A percentile compares a stretch with the other conserved stretches of the same genome.
Conservation (phyloP, 805 yeast genomes). For the Candida quercuum region DNA sequence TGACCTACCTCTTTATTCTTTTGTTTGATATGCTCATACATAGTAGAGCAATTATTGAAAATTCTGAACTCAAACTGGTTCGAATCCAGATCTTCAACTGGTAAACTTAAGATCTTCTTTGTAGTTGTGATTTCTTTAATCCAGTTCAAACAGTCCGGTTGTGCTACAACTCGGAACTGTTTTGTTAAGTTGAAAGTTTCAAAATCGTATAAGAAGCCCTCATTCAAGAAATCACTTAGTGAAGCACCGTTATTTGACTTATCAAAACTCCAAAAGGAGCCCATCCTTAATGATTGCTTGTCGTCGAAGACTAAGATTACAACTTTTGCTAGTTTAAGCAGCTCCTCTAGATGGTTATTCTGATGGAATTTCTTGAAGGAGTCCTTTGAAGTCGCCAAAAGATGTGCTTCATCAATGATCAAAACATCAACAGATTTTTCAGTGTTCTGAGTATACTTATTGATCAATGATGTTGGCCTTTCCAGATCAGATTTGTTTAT, state of each 20-base stretch:
- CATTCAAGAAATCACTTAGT: conserved; percentile 14
- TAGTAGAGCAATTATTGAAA: conserved; percentile 36
- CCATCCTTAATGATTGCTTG: conserved; percentile 41
- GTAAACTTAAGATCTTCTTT: conserved; percentile 31
- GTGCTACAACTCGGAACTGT: conserved; percentile 39
- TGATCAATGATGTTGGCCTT: conserved; percentile 40
- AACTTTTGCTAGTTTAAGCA: conserved; percentile 33
- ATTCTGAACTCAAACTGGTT: conserved; percentile 28
- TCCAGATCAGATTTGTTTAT: conserved; percentile 34
- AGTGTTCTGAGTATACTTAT: conserved; percentile 16
- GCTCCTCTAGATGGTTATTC: conserved; percentile 37
- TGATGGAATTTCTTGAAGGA: conserved; percentile 40
- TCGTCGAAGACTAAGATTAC: conserved; percentile 40
- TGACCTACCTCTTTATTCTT: conserved; percentile 32
- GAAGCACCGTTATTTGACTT: conserved; percentile 30
- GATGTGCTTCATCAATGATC: conserved; percentile 42
- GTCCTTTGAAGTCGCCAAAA: conserved; percentile 37
- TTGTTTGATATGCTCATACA: conserved; percentile 31
- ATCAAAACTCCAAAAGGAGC: conserved; percentile 36
- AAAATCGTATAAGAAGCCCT: not conserved
- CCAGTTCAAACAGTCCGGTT: conserved; percentile 35
- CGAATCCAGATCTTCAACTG: conserved; percentile 16
- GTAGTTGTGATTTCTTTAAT: conserved; percentile 29
- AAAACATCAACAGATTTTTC: conserved; percentile 29
- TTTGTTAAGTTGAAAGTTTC: conserved; percentile 27